Evolutionary conservation across 345 rosid genomes (phyloP).

Genomic region (Schrenkiella parvula): DNA sequence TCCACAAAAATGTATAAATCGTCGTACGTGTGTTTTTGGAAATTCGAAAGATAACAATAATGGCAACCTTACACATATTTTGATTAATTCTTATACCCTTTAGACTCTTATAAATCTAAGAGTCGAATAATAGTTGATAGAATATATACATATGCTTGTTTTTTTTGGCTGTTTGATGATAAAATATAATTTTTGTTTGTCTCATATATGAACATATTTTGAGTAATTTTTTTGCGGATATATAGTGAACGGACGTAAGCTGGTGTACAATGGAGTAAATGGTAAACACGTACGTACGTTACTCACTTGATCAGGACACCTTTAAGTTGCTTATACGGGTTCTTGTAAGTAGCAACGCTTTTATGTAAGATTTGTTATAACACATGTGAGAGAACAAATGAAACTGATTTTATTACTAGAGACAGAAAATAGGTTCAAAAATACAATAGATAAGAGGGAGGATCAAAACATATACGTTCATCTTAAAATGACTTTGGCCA

Average conservation of each 20-base stretch:
- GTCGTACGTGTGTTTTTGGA: conserved; percentile 10
- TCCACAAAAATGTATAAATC: neutral
- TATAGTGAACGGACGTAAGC: neutral
- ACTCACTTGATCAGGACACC: neutral
- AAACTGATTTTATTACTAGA: too few species aligned
- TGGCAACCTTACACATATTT: neutral
- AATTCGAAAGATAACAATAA: neutral
- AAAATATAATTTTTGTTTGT: neutral
- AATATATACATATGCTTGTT: neutral
- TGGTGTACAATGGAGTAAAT: neutral
- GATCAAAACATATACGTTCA: too few species aligned
- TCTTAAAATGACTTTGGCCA: too few species aligned
- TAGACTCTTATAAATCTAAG: neutral
- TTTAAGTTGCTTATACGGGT: too few species aligned
- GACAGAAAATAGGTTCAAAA: too few species aligned
- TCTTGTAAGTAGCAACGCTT: too few species aligned
- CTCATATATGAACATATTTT: neutral
- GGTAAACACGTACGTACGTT: neutral
- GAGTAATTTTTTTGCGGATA: neutral
- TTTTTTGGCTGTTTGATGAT: neutral
- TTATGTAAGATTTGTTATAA: too few species aligned
- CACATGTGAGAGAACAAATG: too few species aligned
- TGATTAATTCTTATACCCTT: neutral
- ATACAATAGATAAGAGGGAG: too few species aligned
- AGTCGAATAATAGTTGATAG: neutral